phyloP scores from a whole-genome alignment of 2,329 filamentous ascomycete species.

The Aspergillus unguis region DNA sequence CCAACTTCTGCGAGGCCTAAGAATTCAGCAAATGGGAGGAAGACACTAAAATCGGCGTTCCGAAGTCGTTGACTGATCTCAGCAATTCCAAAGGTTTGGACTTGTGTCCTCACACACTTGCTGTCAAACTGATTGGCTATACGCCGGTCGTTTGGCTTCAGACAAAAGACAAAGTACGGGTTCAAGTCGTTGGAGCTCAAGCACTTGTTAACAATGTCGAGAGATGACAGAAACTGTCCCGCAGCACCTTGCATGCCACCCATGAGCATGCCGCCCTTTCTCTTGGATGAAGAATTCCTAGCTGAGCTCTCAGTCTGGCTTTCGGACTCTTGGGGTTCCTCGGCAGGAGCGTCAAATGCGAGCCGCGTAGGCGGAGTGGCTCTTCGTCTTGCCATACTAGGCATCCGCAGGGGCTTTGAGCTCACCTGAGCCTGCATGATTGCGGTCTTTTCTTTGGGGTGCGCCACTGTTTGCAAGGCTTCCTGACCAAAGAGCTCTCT shows the following conservation, averaged over 20 bases:
- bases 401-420: slow-evolving; percentile 88
- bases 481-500: slow-evolving; percentile 93
- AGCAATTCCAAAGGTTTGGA: slow-evolving; percentile 93
- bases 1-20: slow-evolving; percentile 83
- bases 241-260: slow-evolving; percentile 73
- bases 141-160: slow-evolving; percentile 94
- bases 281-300: slow-evolving; percentile 25
- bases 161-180: slow-evolving; percentile 91
- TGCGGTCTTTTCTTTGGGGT: slow-evolving; percentile 82
- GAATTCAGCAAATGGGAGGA: slow-evolving; percentile 94
- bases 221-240: slow-evolving; percentile 81
- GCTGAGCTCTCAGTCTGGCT: slow-evolving; percentile 32
- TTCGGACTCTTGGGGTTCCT: slow-evolving; percentile 42
- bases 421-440: slow-evolving; percentile 96
- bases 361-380: slow-evolving; percentile 53
- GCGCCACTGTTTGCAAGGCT: slow-evolving; percentile 85
- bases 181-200: slow-evolving; percentile 80
- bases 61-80: slow-evolving; percentile 93
- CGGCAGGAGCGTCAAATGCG: slow-evolving; percentile 26
- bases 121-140: slow-evolving; percentile 99
- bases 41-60: slow-evolving; percentile 92
- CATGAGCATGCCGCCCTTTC: slow-evolving; percentile 39
- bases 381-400: slow-evolving; percentile 85
- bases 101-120: slow-evolving; percentile 92
- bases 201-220: slow-evolving; percentile 88